A percentile compares a stretch with the other conserved stretches of the same genome.
phyloP scores from a whole-genome alignment of 176 grass and related monocot genomes.

The Juncus inflexus region DNA sequence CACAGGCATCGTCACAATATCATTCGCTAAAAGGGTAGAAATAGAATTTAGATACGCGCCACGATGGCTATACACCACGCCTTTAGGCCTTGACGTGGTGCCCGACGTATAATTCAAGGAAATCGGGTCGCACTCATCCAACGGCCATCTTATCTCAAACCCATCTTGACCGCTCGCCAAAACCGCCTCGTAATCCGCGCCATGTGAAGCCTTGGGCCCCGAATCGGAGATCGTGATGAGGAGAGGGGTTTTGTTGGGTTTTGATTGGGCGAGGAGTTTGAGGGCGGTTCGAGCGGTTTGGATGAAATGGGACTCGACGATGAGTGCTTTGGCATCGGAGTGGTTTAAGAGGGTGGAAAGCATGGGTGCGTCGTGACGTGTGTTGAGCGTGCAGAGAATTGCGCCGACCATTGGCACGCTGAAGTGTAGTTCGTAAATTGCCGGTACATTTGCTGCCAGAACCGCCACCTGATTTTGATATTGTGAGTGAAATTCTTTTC shows the following conservation, averaged over 20 bases:
- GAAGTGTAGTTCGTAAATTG: constrained; percentile 60
- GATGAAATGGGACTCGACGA: constrained; percentile 43
- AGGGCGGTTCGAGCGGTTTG: constrained; percentile 21
- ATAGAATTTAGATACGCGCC: constrained; percentile 59
- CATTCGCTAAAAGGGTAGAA: constrained; percentile 28
- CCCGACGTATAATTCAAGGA: constrained; percentile 66
- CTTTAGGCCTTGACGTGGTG: constrained; percentile 56
- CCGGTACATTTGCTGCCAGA: constrained; percentile 40
- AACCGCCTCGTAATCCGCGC: constrained; percentile 29
- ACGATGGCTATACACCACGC: constrained; percentile 62
- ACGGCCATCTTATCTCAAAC: constrained; percentile 49
- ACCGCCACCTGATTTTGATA: constrained; percentile 34
- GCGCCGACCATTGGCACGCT: constrained; percentile 51
- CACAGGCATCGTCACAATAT: constrained; percentile 35
- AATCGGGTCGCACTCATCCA: constrained; percentile 51
- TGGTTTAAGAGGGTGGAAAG: constrained; percentile 36
- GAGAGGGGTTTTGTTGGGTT: not conserved
- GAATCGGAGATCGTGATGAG: constrained; percentile 28
- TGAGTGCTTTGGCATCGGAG: constrained; percentile 43
- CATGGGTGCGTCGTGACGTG: constrained; percentile 37
- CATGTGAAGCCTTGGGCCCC: not conserved
- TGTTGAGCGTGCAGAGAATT: constrained; percentile 42
- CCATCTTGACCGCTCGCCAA: constrained; percentile 8
- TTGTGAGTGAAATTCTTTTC: not conserved
- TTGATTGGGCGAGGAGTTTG: constrained; percentile 2